A percentile compares a stretch with the other conserved stretches of the same genome.
Conservation (phyloP, 169 alveolate species). For the Plasmodium chabaudi region DNA sequence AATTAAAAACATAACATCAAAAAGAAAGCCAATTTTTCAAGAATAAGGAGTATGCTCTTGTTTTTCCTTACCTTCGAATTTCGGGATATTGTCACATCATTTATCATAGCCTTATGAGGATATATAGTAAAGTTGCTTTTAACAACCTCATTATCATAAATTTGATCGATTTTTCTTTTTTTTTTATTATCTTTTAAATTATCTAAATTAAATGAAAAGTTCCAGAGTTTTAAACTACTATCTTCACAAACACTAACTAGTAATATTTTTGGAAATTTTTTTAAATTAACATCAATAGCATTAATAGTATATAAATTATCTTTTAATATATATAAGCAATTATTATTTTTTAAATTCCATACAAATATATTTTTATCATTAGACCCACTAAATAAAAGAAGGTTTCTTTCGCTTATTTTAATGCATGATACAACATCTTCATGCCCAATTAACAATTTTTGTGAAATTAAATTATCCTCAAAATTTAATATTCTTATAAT, state of each 20-base stretch:
- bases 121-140: conserved; percentile 56
- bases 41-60: too few species aligned
- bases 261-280: conserved; percentile 23
- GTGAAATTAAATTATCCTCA: conserved; percentile 46
- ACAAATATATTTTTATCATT: conserved; percentile 71
- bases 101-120: conserved; percentile 60
- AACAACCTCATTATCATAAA: conserved; percentile 25
- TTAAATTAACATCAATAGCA: conserved; percentile 65
- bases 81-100: conserved; percentile 59
- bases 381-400: conserved; percentile 70
- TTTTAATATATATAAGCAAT: conserved; percentile 51
- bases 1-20: background rate
- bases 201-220: conserved; percentile 12
- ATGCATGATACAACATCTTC: conserved; percentile 72
- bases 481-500: conserved; percentile 61
- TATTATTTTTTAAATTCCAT: conserved; percentile 53
- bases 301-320: conserved; percentile 70
- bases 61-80: conserved; percentile 42
- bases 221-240: conserved; percentile 68
- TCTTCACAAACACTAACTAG: conserved; percentile 77
- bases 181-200: conserved; percentile 16
- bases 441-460: conserved; percentile 64
- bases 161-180: conserved; percentile 52
- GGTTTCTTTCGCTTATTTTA: conserved; percentile 35
- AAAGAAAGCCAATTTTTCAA: background rate